Base-by-base conservation (phyloP, 2,329 filamentous ascomycete genomes). In the Fusarium piperis region DNA sequence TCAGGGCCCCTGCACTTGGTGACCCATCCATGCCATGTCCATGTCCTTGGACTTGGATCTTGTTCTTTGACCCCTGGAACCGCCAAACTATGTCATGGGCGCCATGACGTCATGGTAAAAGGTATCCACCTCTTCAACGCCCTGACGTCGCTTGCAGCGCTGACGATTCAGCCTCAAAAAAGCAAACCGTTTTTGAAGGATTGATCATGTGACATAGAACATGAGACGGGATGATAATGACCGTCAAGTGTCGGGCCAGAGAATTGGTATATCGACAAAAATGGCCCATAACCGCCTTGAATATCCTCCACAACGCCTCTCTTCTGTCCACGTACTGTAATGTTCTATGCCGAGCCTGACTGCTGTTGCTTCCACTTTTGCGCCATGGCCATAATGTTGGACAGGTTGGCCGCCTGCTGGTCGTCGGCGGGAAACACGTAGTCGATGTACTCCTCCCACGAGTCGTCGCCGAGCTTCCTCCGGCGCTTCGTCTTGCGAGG, bases 341-440 rank as follows among this genome's bases (percentile, higher is more conserved):
- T 23, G 23, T 23, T 16, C 72, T 67, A 78, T 12, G 72, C 78
- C 8, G 76, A 78, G 65, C 39, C 79, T 81, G 16, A 84, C 85
- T 11, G 83, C 70, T 85, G 88, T 85, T 97, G 88, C 86, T 97
- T 97, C 94, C 95, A 98, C 74, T 91, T 90, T 81, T 94, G 91
- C 64, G 95, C 95, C 88, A 92, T 92, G 69, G 93, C 91, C 83
- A 98, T 84, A 80, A 98, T 86, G 79, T 93, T 94, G 58, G 93
- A 93, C 81, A 98, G 84, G 77, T 93, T 95, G 74, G 92, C 92
- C 62, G 92, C 92, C 79, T 94, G 92, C 83, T 94, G 90, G 81
- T 98, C 95, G 84, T 98, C 96, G 6, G 94, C 94, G 1, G 96
- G 96, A 89, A 99, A 99, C 35, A 99, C 90, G 77, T 97, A 98